Percentiles rank a stretch among this genome's conserved stretches.
phyloP scores from a whole-genome alignment of 2,329 filamentous ascomycete species.

The Trichoderma brevicompactum region DNA sequence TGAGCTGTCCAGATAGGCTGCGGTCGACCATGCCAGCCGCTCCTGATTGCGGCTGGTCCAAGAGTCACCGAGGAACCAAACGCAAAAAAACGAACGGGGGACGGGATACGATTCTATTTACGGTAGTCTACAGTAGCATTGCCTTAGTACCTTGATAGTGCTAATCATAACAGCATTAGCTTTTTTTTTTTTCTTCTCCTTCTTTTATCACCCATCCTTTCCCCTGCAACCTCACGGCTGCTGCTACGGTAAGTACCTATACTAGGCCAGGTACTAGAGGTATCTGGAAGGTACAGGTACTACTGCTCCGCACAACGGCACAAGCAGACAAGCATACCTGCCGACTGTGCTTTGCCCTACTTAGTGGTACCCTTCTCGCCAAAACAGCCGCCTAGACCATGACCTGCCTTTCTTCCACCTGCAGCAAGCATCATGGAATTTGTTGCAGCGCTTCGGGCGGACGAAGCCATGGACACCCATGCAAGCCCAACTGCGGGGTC shows the following conservation, averaged over 20 bases:
- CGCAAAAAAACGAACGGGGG: background rate
- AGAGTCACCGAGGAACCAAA: conserved; percentile 3
- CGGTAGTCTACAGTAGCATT: background rate
- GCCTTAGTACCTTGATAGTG: too few relatives aligned
- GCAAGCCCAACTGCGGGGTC: conserved; percentile 31
- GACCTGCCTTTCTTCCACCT: conserved; percentile 15
- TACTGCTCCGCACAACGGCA: background rate
- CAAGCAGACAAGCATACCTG: background rate
- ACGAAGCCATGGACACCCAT: conserved; percentile 26
- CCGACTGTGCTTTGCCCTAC: background rate
- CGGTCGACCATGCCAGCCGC: conserved; percentile 17
- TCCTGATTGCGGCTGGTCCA: background rate
- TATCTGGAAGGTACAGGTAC: background rate
- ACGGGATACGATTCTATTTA: conserved; percentile 14
- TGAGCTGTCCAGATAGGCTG: conserved; percentile 24
- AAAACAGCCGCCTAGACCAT: conserved; percentile 4
- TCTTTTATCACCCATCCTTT: background rate
- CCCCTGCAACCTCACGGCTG: background rate
- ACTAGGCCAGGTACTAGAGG: too few relatives aligned
- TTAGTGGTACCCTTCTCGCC: background rate
- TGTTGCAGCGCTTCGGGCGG: conserved; percentile 23
- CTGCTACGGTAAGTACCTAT: background rate
- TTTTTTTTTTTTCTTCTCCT: background rate
- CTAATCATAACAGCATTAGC: background rate
- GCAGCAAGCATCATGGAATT: conserved; percentile 23